Evolutionary conservation across 2,329 filamentous ascomycete genomes (phyloP), one percentile per base, ranked within the genome.

Genomic region (Colletotrichum phormii): DNA sequence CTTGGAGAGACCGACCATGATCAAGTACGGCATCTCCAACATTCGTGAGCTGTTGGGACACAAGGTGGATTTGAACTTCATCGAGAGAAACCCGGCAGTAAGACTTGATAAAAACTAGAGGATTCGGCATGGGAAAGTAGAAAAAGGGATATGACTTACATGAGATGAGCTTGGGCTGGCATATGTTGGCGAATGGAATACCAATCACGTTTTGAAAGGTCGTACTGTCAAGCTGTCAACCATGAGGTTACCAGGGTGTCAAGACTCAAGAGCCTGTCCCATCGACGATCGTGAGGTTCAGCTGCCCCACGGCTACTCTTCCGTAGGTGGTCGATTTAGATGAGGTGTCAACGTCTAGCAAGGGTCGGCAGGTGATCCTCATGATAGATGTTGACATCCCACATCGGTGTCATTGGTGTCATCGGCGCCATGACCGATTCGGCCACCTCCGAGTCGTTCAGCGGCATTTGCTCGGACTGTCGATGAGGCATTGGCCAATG

Each of bases 1-100:
- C 82, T 84, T 99, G 80, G 97, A 99, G 88, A 87, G 97, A 78
- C 97, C 97, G 71, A 98, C 97, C 12, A 99, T 98, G 97, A 98
- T 98, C 86, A 97, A 97, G 89, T 97, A 93, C 82, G 91, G 89
- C 78, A 94, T 95, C 74, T 94, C 90, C 79, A 98, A 98, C 83
- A 98, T 98, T 78, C 91, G 95, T 77, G 95, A 98, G 84, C 85
- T 98, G 79, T 86, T 99, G 67, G 96, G 96, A 15, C 96, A 99
- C 86, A 97, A 98, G 87, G 95, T 98, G 54, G 95, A 98, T 84
- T 85, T 98, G 80, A 91, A 91, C 80, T 98, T 98, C 86, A 95
- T 99, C 77, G 93, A 97, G 86, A 91, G 89, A 77, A 98, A 97
- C 84, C 92, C 96, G 12, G 97, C 96, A 24, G 95, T 98, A 74